Evolutionary conservation across 805 yeast species (phyloP).

Genomic region (Kodamaea kakaduensis): DNA sequence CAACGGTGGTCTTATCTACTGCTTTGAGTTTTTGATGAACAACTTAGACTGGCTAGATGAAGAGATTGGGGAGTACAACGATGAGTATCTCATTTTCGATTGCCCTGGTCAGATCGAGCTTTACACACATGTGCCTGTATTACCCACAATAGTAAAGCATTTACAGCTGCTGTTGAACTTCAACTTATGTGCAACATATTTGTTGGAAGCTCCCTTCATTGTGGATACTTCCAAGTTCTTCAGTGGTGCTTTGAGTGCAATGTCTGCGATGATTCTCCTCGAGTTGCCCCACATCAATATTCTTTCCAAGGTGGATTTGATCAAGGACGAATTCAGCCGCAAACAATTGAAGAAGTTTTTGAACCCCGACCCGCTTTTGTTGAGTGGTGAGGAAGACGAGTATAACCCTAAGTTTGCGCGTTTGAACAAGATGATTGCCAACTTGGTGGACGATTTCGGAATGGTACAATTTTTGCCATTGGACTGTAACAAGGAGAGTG

Average conservation of each 20-base stretch:
- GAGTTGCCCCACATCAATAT: slow-evolving; percentile 95
- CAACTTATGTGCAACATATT: slow-evolving; percentile 86
- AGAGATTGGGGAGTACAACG: slow-evolving; percentile 92
- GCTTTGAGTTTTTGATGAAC: slow-evolving; percentile 85
- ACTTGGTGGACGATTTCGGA: slow-evolving; percentile 93
- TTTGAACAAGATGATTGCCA: slow-evolving; percentile 79
- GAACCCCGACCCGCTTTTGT: slow-evolving; percentile 85
- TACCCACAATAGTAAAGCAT: slow-evolving; percentile 86
- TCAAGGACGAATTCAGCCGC: slow-evolving; percentile 72
- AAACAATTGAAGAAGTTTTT: slow-evolving; percentile 77
- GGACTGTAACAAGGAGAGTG: slow-evolving; percentile 64
- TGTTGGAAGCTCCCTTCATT: slow-evolving; percentile 91
- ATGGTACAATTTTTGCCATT: slow-evolving; percentile 97
- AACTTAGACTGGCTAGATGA: slow-evolving; percentile 97
- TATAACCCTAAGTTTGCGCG: slow-evolving; percentile 58
- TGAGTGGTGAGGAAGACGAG: slow-evolving; percentile 40
- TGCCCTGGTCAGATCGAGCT: slow-evolving; percentile 97
- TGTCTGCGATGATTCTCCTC: slow-evolving; percentile 95
- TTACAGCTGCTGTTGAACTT: slow-evolving; percentile 75
- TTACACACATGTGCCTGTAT: slow-evolving; percentile 89
- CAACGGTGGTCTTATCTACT: slow-evolving; percentile 88
- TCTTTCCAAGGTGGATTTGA: slow-evolving; percentile 79
- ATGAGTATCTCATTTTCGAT: slow-evolving; percentile 90
- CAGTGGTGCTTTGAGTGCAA: slow-evolving; percentile 92
- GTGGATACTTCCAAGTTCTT: slow-evolving; percentile 89